These are phyloP conservation scores for Vicia villosa DNA, from an alignment of 306 rosid genomes.

Conservation along the genomic window DNA sequence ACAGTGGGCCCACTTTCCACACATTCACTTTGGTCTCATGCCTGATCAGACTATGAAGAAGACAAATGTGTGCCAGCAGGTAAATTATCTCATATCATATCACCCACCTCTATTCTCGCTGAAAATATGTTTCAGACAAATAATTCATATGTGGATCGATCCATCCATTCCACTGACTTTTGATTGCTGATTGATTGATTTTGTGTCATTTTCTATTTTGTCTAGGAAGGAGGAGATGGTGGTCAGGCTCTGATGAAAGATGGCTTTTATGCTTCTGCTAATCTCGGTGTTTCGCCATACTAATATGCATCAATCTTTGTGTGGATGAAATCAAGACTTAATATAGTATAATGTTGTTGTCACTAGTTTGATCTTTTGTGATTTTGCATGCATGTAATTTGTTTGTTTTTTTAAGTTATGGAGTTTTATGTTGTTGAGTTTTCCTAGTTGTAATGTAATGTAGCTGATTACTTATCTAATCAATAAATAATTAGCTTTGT, in stretches of 20 bases:
- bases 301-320: conserved; percentile 30
- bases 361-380: conserved; percentile 19
- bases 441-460: conserved; percentile 20
- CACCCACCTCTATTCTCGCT: conserved; percentile 37
- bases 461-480: conserved; percentile 27
- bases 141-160: conserved; percentile 6
- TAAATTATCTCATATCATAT: conserved; percentile 32
- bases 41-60: conserved; percentile 82
- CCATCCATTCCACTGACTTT: conserved; percentile 8
- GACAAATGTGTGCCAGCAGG: conserved; percentile 73
- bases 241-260: conserved; percentile 63
- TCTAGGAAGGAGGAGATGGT: conserved; percentile 69
- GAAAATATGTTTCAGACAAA: conserved; percentile 38
- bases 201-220: conserved; percentile 36
- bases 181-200: conserved; percentile 24
- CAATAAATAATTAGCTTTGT: conserved; percentile 33
- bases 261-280: conserved; percentile 66
- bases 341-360: conserved; percentile 35
- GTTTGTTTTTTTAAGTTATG: conserved; percentile 7
- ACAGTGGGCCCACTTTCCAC: conserved; percentile 99
- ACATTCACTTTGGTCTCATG: conserved; percentile 95
- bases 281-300: conserved; percentile 76
- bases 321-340: not conserved
- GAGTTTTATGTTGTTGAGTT: conserved; percentile 28
- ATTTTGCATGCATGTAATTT: conserved; percentile 40